Base-by-base conservation (phyloP, 805 yeast species). In the Candida ortonii region DNA sequence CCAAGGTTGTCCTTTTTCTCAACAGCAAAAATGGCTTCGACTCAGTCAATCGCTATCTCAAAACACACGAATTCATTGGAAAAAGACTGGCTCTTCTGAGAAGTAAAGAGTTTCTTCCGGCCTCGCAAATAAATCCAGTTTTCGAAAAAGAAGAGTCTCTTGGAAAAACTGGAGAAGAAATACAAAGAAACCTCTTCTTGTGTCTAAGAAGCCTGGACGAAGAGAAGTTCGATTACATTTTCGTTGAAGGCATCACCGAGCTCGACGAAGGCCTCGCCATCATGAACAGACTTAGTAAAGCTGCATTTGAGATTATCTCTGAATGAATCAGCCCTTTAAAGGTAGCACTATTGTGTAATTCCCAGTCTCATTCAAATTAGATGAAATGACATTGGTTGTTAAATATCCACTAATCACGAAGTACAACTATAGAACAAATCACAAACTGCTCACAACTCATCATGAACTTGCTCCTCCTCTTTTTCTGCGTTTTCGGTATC, bases 261-360 rank as follows among this genome's bases (percentile, higher is more conserved):
- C 62, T 67, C 1, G 71, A 81, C 34, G 93, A 88, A 53, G 98
- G 98, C 0, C 67, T 89, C 37, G 98, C 98, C 0, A 82, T 93
- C 22, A 90, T 93, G 96, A 93, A 93, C 57, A 65, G 98, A 48
- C 65, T 90, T 20, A 68, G 72, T 22, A 89, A 89, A 57, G 97
- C 97, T 3, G 94, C 97, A 0, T 61, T 73, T 5, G 73, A 69
- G 23, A 53, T 50, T 1, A 44, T 59, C 5, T 40, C 30, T 12
- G 37, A 29, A n/a, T n/a, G n/a, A n/a, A n/a, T n/a, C n/a, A n/a
- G n/a, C n/a, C n/a, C n/a, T n/a, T n/a, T n/a, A n/a, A n/a, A n/a
- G n/a, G n/a, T n/a, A n/a, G n/a, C n/a, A n/a, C n/a, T n/a, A n/a
- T n/a, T n/a, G n/a, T n/a, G n/a, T n/a, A n/a, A n/a, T n/a, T n/a